These are phyloP conservation scores for Scutellaria barbata DNA, from an alignment of 257 asterid species.

Conservation along the genomic window DNA sequence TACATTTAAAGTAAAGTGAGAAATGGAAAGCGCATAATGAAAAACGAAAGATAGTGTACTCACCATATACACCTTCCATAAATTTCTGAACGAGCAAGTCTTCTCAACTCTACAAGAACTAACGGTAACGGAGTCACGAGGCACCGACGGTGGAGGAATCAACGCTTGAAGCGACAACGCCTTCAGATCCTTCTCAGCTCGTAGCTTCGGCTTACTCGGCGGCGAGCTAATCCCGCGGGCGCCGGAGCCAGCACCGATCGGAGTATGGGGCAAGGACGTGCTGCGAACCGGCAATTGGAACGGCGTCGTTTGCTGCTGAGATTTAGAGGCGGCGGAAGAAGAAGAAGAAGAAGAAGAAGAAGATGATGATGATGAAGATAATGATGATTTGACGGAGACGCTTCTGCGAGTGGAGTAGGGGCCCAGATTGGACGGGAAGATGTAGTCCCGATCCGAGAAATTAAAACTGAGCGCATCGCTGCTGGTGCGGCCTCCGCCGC, in stretches of 20 bases:
- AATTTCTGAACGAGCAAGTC: conserved; percentile 33
- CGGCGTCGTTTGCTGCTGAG: conserved; percentile 43
- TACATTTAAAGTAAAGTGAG: not conserved
- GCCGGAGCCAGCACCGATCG: conserved; percentile 38
- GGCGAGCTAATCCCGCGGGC: conserved; percentile 40
- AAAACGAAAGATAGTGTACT: conserved; percentile 26
- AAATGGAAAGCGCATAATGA: not conserved
- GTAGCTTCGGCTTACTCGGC: conserved; percentile 58
- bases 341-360: conserved; percentile 22
- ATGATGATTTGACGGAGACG: conserved; percentile 51
- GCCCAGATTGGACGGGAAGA: conserved; percentile 86
- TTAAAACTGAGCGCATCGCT: conserved; percentile 52
- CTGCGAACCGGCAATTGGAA: conserved; percentile 47
- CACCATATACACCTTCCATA: conserved; percentile 62
- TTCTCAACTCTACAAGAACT: conserved; percentile 43
- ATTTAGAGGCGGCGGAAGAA: conserved; percentile 50
- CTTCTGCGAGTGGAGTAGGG: conserved; percentile 81
- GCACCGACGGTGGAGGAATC: conserved; percentile 42
- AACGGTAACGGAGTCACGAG: conserved; percentile 34
- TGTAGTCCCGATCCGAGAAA: conserved; percentile 88
- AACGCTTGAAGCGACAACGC: conserved; percentile 58
- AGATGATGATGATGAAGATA: too few relatives aligned
- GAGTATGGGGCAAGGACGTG: conserved; percentile 54
- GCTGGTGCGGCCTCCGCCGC: conserved; percentile 36
- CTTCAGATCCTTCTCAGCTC: conserved; percentile 64